Base-by-base conservation (phyloP, 2,329 filamentous ascomycete genomes). In the Curvularia sp. region DNA sequence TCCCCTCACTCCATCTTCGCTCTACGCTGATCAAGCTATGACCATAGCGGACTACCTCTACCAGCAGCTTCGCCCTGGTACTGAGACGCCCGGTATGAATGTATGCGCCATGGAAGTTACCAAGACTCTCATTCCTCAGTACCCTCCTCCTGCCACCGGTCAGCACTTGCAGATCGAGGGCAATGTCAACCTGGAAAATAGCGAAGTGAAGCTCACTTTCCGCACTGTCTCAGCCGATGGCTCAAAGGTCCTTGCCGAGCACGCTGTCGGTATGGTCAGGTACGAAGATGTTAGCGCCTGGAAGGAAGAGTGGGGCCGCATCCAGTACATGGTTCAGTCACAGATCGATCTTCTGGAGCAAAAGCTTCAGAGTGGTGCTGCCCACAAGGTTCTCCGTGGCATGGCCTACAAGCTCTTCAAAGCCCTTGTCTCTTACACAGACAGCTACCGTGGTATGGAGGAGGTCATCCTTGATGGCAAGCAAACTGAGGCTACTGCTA, bases 331-430 rank as follows among this genome's bases (percentile, higher is more conserved):
- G 81, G 81, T 83, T 49, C 80, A 83, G 71, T 79, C 78, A 48
- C 81, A 83, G 71, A 79, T 83, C 55, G 80, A 93, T 71, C 81
- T 92, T 34, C 86, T 94, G 71, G 85, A 87, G 68, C 82, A 85
- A 61, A 88, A 86, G 58, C 88, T 89, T 54, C 79, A 85, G 67
- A 82, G 81, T 32, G 89, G 89, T 38, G 83, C 85, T 55, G 89
- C 89, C 27, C 89, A 90, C 73, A 89, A 90, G 78, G 85, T 93
- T 61, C 85, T 89, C 49, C 87, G 89, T 25, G 89, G 89, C 32
- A 86, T 93, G 79, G 88, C 89, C 13, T 95, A 95, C 83, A 93
- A 93, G 78, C 83, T 89, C 50, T 86, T 86, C 78, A 83, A 83
- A 69, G 80, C 83, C 52, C 77, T 86, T 30, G 84, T 86, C 36